These are phyloP conservation scores for Calonectria fujianensis DNA, from an alignment of 2,329 filamentous ascomycete genomes.

Conservation along the genomic window DNA sequence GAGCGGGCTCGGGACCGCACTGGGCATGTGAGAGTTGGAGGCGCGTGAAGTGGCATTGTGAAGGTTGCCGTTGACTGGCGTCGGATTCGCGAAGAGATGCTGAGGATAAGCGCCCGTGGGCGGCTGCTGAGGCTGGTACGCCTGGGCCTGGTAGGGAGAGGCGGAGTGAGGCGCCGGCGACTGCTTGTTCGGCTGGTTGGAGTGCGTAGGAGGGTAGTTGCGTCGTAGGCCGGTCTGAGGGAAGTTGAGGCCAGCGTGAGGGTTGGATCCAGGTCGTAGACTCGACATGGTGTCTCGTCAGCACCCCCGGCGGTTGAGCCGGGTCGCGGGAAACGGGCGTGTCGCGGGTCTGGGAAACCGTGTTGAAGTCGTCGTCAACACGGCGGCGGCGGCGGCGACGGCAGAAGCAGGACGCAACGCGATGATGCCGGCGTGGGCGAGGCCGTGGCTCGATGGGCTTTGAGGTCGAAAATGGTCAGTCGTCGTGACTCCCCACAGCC, in stretches of 20 bases:
- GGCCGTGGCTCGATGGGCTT: conserved; percentile 47
- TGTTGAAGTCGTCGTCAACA: conserved; percentile 39
- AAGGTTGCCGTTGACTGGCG: conserved; percentile 68
- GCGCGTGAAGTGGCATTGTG: conserved; percentile 68
- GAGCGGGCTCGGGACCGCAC: conserved; percentile 69
- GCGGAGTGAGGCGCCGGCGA: conserved; percentile 73
- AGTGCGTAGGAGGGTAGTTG: conserved; percentile 68
- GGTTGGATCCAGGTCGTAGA: conserved; percentile 71
- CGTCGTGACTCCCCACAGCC: conserved; percentile 40
- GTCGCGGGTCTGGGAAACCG: conserved; percentile 14
- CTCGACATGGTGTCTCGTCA: conserved; percentile 65
- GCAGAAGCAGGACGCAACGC: conserved; percentile 37
- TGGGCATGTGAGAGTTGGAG: conserved; percentile 68
- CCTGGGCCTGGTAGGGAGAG: conserved; percentile 73
- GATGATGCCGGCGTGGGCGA: conserved; percentile 38
- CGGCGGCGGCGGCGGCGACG: conserved; percentile 40
- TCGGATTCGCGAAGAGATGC: conserved; percentile 71
- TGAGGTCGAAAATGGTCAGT: conserved; percentile 44
- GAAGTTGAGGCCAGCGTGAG: conserved; percentile 73
- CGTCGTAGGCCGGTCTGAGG: conserved; percentile 71
- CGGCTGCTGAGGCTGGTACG: conserved; percentile 72
- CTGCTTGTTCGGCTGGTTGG: conserved; percentile 72
- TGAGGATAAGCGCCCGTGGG: conserved; percentile 69
- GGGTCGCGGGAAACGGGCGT: conserved; percentile 38
- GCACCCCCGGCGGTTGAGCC: conserved; percentile 49